Evolutionary conservation across 805 yeast species (phyloP), one percentile per base, ranked within the genome.

Genomic region (Geotrichum ghanense): DNA sequence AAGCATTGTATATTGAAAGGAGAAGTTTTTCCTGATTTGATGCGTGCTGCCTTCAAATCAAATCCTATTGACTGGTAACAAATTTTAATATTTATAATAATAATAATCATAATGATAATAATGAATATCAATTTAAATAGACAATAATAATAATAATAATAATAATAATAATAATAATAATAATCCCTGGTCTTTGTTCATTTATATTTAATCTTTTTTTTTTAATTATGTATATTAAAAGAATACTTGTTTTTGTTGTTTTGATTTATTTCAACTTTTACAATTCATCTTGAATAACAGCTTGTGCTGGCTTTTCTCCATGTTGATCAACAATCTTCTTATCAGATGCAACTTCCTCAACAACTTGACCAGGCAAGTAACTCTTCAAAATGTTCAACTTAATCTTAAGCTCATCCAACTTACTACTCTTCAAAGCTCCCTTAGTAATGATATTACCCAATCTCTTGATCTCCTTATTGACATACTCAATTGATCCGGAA

Each of bases 1-100:
- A 84, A 86, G 45, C 83, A 87, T 54, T 79, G 94, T 9, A 72
- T 92, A 31, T 56, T 83, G 16, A 70, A 78, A 4, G 81, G 79
- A 3, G 74, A 72, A 50, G 88, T 87, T 2, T 80, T 84, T 74
- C 80, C 86, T 16, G 75, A 81, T 44, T 62, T 77, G 53, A 73
- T 86, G 48, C 67, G 97, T 62, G 69, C 68, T 48, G 66, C 72
- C 50, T 56, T 55, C 31, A 56, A 52, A 43, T 50, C 61, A 21
- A 44, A 42, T 7, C 47, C 55, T 1, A 53, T 51, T 22, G 57
- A 52, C 23, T 64, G 68, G 68, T 64, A 51, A 43, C 2, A n/a
- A n/a, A n/a, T n/a, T n/a, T n/a, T n/a, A n/a, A 24, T 7, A 12
- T 24, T 12, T 24, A 24, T 24, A 7, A 24, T 7, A 7, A 24